Evolutionary conservation across 2,329 filamentous ascomycete genomes (phyloP).

Genomic region (Zymoseptoria ardabiliae): DNA sequence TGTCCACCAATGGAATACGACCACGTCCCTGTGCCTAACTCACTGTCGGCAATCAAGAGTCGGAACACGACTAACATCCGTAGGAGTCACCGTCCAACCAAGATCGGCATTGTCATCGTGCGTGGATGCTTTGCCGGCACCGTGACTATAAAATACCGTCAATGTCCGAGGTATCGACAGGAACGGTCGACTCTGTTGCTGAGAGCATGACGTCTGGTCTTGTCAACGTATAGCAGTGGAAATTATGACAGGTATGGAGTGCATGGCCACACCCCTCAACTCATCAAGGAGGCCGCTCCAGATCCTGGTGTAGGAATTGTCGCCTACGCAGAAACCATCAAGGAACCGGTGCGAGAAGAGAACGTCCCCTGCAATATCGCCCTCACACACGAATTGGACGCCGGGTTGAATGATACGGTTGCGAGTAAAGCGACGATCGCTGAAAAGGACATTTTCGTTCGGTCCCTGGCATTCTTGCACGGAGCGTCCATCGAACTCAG

Average conservation of each 20-base stretch:
- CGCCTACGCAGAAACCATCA: slow-evolving; percentile 25
- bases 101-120: slow-evolving; percentile 7
- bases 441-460: slow-evolving; percentile 24
- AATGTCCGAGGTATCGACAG: slow-evolving; percentile 2
- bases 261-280: slow-evolving; percentile 32
- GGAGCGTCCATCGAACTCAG: slow-evolving; percentile 20
- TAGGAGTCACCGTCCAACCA: too few relatives aligned
- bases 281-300: slow-evolving; percentile 13
- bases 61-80: not conserved
- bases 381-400: slow-evolving; percentile 32
- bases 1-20: too few relatives aligned
- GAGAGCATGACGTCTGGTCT: slow-evolving; percentile 10
- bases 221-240: slow-evolving; percentile 9
- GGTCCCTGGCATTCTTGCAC: slow-evolving; percentile 23
- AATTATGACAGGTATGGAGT: slow-evolving; percentile 34
- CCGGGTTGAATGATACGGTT: slow-evolving; percentile 28
- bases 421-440: slow-evolving; percentile 27
- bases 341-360: slow-evolving; percentile 29
- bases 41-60: slow-evolving; percentile 18
- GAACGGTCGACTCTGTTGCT: slow-evolving; percentile 7
- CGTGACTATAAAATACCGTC: slow-evolving; percentile 8
- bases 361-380: slow-evolving; percentile 38
- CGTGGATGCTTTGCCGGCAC: slow-evolving; percentile 9
- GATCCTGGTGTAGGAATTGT: slow-evolving; percentile 22
- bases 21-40: slow-evolving; percentile 52